Evolutionary conservation across 2,329 filamentous ascomycete genomes (phyloP).

Genomic region (Peltaster fructicola): DNA sequence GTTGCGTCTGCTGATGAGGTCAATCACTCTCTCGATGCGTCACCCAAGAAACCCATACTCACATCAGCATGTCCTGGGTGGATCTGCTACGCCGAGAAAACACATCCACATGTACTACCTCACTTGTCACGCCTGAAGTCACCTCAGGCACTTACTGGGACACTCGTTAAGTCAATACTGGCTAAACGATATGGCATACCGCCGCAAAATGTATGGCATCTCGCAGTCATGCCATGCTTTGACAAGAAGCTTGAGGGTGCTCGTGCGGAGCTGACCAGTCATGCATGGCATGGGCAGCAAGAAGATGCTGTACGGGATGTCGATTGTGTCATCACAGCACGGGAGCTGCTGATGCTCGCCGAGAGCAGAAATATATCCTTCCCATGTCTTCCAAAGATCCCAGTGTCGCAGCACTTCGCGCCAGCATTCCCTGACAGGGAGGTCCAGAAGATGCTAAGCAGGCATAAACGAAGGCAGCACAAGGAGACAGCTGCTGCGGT

Average conservation of each 20-base stretch:
- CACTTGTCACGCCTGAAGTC: conserved; percentile 86
- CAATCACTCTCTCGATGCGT: conserved; percentile 18
- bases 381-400: conserved; percentile 46
- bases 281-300: conserved; percentile 18
- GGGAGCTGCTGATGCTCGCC: conserved; percentile 80
- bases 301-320: conserved; percentile 57
- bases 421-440: conserved; percentile 54
- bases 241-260: conserved; percentile 98
- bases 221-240: conserved; percentile 96
- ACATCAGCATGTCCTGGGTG: conserved; percentile 90
- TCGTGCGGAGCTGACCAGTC: conserved; percentile 65
- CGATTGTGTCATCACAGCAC: conserved; percentile 94
- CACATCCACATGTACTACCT: conserved; percentile 79
- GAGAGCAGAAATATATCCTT: conserved; percentile 65
- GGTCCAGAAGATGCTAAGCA: conserved; percentile 60
- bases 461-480: conserved; percentile 30
- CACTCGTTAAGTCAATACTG: conserved; percentile 71
- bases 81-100: conserved; percentile 98
- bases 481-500: conserved; percentile 22
- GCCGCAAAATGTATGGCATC: conserved; percentile 75
- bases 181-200: conserved; percentile 54
- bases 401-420: conserved; percentile 29
- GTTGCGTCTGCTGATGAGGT: conserved; percentile 38
- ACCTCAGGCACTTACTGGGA: conserved; percentile 81
- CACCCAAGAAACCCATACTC: conserved; percentile 45